Conservation (phyloP, 495 filamentous ascomycete genomes). For the Rostrohypoxylon terebratum region DNA sequence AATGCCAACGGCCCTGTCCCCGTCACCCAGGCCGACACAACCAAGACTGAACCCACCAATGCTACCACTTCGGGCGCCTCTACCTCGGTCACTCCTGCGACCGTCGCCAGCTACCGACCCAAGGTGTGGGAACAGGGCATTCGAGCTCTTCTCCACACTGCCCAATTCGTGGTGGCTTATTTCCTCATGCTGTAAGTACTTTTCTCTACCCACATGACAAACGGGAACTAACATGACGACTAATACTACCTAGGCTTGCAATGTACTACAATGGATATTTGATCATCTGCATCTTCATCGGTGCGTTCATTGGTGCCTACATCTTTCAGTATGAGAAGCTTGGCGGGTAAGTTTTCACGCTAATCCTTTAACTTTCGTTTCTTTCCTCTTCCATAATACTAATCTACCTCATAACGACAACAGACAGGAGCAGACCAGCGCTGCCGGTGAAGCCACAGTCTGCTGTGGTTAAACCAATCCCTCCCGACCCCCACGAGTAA, state of each 20-base stretch:
- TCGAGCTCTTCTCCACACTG: constrained; percentile 69
- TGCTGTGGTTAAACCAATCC: constrained; percentile 32
- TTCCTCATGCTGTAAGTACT: constrained; percentile 68
- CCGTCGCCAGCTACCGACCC: constrained; percentile 54
- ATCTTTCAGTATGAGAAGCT: constrained; percentile 69
- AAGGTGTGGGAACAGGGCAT: constrained; percentile 67
- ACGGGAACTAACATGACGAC: neutral
- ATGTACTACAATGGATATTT: constrained; percentile 75
- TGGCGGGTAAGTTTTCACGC: constrained; percentile 26
- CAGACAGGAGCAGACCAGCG: constrained; percentile 24
- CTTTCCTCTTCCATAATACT: neutral
- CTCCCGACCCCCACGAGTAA: neutral
- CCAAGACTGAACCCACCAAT: neutral
- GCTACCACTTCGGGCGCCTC: constrained; percentile 9
- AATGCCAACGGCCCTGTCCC: constrained; percentile 34
- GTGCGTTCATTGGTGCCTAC: constrained; percentile 68
- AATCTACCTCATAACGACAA: constrained; percentile 9
- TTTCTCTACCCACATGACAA: constrained; percentile 7
- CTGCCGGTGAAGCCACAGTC: constrained; percentile 26
- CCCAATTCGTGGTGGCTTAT: constrained; percentile 76
- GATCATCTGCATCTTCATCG: constrained; percentile 71
- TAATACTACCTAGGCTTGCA: constrained; percentile 39
- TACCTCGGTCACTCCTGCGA: neutral
- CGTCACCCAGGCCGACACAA: constrained; percentile 40
- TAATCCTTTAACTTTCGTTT: neutral